Base-by-base conservation (phyloP, 805 yeast genomes). In the Hanseniaspora singularis region DNA sequence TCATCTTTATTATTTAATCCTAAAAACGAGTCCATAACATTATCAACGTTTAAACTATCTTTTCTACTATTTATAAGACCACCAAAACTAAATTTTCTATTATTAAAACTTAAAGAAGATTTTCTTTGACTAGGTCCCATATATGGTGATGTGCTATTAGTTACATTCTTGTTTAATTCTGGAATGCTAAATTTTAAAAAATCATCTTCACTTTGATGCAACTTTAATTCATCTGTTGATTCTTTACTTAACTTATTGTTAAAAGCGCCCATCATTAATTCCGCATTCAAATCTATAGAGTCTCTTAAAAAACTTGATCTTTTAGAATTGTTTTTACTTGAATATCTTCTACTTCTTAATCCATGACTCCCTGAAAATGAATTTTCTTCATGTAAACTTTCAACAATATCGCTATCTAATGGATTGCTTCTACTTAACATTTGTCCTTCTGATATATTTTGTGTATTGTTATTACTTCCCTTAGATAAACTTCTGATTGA, bases 1-100 rank as follows among this genome's bases (percentile, higher is more conserved):
- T 61, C 64, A 46, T 57, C 52, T 49, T 60, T 60, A 12, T 59
- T 53, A 46, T 62, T 62, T 38, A 63, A 54, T 32, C 57, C 64
- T 24, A 60, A 46, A 14, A 63, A 49, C 14, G 49, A 40, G 3
- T 46, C 49, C 33, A 46, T 46, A 7, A 40, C 49, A 16, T 45
- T 45, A n/a, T 46, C 49, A 26, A 27, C 36, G 9, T 24, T 40
- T 12, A 46, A 20, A 15, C 49, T 46, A 34, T 34, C 45, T 20
- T 46, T 46, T 40, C 45, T 34, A 8, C 45, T 45, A 14, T 33
- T 37, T 0, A 36, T 37, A 5, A 46, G n/a, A 1, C 49, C 49
- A 19, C 45, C 39, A 40, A 46, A 40, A 32, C 49, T 46, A 22
- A 34, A 31, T 23, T 46, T 46, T 30, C 49, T 23, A 19, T 34